Evolutionary conservation across 1,284 basidiomycete genomes (phyloP), one percentile per base, ranked within the genome.

Genomic region (Sporisorium iseilematis-ciliati): DNA sequence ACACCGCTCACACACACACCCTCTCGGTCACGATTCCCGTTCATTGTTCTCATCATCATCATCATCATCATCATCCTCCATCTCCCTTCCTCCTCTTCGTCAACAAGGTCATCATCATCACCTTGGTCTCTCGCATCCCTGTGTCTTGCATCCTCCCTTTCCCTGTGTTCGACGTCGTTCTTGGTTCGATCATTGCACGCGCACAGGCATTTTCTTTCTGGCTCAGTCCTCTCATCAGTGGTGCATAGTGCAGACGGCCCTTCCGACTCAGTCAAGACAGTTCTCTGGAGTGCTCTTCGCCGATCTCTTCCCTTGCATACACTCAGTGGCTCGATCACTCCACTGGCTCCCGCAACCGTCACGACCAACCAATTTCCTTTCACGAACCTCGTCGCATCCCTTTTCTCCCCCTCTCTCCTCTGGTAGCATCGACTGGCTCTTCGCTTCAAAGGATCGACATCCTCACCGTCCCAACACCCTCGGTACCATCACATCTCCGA

Each of bases 1-100:
- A 7, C 42, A 43, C 42, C 42, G 11, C 33, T 51, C 49, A 21
- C 33, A 29, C 29, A 29, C 29, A 4, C 23, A 20, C 42, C 31
- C 48, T 26, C 29, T 41, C 38, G 40, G 21, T 42, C 52, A 54
- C 52, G 52, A 54, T 42, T 42, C 52, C 52, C 35, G 35, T 38
- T 38, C 11, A 38, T 38, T 38, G 35, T 38, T 38, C 14, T 16
- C 33, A 33, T 12, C 33, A 33, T 38, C 35, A 14, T 38, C 35
- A 11, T 38, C 35, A 29, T n/a, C n/a, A 29, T 8, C 29, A 8
- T 14, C 12, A 16, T 4, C 12, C 12, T 35, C 33, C 23, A 40
- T 31, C 23, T 20, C 3, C 51, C 10, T 38, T 33, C 49, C 20
- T 21, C 12, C n/a, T 38, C 4, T 18, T 51, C 49, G n/a, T 50